Percentiles rank a stretch among this genome's conserved stretches.
Conservation (phyloP, 2,329 filamentous ascomycete genomes). For the Fusarium succisae region DNA sequence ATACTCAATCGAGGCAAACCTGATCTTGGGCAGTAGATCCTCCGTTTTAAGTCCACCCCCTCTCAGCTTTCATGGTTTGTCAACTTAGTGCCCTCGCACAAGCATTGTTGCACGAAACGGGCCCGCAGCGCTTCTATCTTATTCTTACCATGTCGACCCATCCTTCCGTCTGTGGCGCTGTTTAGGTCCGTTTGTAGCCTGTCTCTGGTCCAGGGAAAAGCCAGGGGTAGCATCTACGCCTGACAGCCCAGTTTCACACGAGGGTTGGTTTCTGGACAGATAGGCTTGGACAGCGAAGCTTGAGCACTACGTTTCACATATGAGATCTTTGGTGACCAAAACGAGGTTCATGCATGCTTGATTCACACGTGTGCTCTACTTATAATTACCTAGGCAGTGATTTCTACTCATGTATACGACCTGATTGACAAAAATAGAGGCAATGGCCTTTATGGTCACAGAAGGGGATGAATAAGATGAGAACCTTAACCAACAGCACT, state of each 20-base stretch:
- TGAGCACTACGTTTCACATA: conserved; percentile 7
- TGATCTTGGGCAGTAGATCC: background rate
- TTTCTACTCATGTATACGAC: conserved; percentile 16
- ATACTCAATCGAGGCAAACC: background rate
- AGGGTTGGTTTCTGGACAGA: background rate
- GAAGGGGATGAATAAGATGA: background rate
- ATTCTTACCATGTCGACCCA: background rate
- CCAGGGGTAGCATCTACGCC: background rate
- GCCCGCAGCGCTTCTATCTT: background rate
- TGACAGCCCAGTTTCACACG: conserved; percentile 25
- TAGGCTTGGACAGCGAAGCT: background rate
- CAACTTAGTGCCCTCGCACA: background rate
- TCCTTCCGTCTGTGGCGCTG: conserved; percentile 1
- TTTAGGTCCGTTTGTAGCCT: background rate
- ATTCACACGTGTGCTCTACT: background rate
- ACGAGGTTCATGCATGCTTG: conserved; percentile 9
- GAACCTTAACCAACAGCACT: background rate
- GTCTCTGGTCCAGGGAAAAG: conserved; percentile 5
- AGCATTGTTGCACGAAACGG: conserved; percentile 16
- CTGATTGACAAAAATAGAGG: background rate
- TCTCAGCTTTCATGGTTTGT: background rate
- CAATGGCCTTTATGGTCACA: background rate
- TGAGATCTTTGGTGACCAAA: conserved; percentile 7
- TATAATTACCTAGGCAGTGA: background rate
- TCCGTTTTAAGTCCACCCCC: background rate